Percentiles rank a stretch among this genome's conserved stretches.
Conservation (phyloP, 2,329 filamentous ascomycete genomes). For the Fusarium sp. region DNA sequence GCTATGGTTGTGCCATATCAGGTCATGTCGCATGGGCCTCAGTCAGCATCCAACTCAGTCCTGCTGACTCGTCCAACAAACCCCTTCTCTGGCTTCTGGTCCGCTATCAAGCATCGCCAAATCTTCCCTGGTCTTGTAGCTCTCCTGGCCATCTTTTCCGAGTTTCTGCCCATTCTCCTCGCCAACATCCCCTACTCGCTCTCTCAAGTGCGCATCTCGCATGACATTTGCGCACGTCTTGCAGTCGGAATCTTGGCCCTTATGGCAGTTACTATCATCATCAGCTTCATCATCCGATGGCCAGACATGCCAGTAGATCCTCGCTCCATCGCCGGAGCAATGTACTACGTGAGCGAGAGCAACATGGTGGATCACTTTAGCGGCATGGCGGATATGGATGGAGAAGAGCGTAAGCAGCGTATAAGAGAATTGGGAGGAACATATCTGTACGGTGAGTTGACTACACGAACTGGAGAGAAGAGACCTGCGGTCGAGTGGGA, state of each 20-base stretch:
- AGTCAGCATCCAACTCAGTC: conserved; percentile 52
- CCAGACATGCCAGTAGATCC: conserved; percentile 60
- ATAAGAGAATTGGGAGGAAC: conserved; percentile 39
- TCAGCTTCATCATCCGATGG: conserved; percentile 56
- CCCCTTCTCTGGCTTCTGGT: conserved; percentile 56
- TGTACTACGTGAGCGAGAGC: conserved; percentile 55
- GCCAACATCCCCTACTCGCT: conserved; percentile 61
- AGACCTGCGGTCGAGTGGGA: conserved; percentile 43
- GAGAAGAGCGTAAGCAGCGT: conserved; percentile 32
- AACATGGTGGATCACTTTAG: conserved; percentile 40
- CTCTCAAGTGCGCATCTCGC: conserved; percentile 53
- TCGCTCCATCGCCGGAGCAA: conserved; percentile 57
- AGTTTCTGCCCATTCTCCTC: conserved; percentile 62
- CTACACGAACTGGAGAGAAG: conserved; percentile 31
- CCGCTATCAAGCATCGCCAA: conserved; percentile 41
- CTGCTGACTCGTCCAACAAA: conserved; percentile 57
- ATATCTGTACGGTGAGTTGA: conserved; percentile 41
- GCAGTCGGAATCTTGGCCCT: conserved; percentile 53
- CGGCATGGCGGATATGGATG: conserved; percentile 37
- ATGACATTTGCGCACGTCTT: conserved; percentile 55
- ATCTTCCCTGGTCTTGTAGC: conserved; percentile 55
- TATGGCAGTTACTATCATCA: conserved; percentile 55
- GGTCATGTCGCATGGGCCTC: conserved; percentile 50
- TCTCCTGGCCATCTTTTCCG: conserved; percentile 57
- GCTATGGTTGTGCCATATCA: conserved; percentile 58